Evolutionary conservation across 352 stramenopile species (phyloP).

Genomic region (Pilasporangium apinafurcum): DNA sequence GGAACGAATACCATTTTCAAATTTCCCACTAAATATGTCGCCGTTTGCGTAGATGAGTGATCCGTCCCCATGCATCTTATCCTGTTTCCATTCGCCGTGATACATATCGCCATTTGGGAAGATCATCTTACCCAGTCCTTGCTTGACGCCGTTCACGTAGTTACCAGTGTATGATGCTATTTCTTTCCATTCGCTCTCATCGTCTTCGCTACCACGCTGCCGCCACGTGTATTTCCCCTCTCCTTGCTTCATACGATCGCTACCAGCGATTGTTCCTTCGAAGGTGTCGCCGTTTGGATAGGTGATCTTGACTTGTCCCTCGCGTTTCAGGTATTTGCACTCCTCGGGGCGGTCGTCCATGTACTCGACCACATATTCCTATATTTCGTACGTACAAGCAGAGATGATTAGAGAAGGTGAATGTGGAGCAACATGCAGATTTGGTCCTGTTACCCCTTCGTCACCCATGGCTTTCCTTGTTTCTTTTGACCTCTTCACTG

Average conservation of each 20-base stretch:
- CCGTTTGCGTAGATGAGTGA: constrained; percentile 90
- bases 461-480: constrained; percentile 30
- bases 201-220: constrained; percentile 48
- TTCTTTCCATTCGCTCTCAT: constrained; percentile 52
- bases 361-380: constrained; percentile 82
- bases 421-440: not conserved
- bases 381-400: too few species aligned
- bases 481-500: too few species aligned
- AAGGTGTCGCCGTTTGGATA: constrained; percentile 91
- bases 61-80: constrained; percentile 86
- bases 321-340: constrained; percentile 74
- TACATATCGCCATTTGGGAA: constrained; percentile 89
- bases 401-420: too few species aligned
- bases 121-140: constrained; percentile 88
- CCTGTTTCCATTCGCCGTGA: constrained; percentile 82
- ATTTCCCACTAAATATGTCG: constrained; percentile 89
- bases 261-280: constrained; percentile 72
- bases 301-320: constrained; percentile 82
- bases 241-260: constrained; percentile 78
- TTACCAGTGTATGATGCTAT: constrained; percentile 80
- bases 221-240: constrained; percentile 87
- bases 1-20: constrained; percentile 69
- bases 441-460: constrained; percentile 23
- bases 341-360: constrained; percentile 85
- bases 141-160: constrained; percentile 82